Conservation (phyloP, 148 eudicot species). For the Chenopodium suecicum region DNA sequence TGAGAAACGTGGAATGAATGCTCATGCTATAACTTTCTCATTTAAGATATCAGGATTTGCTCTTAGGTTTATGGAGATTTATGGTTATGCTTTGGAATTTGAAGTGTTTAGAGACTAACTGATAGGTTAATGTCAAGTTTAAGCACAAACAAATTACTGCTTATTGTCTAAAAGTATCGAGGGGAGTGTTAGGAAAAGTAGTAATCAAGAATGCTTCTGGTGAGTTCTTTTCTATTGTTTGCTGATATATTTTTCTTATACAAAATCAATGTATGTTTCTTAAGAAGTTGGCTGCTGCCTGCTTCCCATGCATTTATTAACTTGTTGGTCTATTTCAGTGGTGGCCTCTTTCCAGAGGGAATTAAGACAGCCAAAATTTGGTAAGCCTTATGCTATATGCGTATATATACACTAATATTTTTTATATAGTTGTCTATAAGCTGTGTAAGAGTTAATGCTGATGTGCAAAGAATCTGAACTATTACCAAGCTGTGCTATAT, state of each 20-base stretch:
- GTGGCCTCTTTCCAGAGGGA: constrained; percentile 98
- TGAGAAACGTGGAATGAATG: too few species aligned
- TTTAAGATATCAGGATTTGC: too few species aligned
- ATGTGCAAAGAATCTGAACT: background rate
- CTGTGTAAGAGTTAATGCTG: background rate
- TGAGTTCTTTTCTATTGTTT: constrained; percentile 27
- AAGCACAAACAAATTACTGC: too few species aligned
- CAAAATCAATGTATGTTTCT: background rate
- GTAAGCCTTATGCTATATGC: constrained; percentile 39
- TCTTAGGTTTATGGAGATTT: too few species aligned
- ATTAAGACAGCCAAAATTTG: constrained; percentile 90
- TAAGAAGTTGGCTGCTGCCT: background rate
- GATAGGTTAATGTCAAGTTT: too few species aligned
- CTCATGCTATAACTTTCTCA: too few species aligned
- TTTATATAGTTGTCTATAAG: background rate
- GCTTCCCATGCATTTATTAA: background rate
- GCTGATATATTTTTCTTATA: background rate
- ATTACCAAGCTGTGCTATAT: background rate
- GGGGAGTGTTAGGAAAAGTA: too few species aligned
- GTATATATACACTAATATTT: background rate
- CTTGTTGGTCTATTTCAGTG: constrained; percentile 40
- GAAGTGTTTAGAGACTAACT: too few species aligned
- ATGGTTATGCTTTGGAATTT: too few species aligned
- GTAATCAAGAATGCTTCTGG: constrained; percentile 72
- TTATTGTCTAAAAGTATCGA: too few species aligned